Evolutionary conservation across 768 basidiomycete genomes (phyloP).

Genomic region (Boletus barrowsii): DNA sequence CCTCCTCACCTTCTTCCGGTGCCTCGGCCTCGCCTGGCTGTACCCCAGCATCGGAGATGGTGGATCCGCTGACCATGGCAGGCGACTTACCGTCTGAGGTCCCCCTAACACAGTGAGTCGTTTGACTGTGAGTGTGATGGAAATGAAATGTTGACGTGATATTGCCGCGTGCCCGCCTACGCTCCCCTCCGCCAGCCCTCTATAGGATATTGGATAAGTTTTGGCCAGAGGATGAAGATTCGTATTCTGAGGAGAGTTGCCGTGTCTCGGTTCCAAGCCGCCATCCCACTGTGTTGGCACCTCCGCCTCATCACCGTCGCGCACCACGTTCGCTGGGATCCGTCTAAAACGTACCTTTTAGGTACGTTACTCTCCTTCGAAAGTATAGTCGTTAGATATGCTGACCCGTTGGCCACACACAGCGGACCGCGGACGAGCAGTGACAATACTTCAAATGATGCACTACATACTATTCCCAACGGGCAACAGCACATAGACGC

Average conservation of each 20-base stretch:
- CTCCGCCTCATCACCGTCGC: conserved; percentile 31
- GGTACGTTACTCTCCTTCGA: conserved; percentile 10
- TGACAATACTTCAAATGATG: too few species aligned
- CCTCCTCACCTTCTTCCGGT: too few species aligned
- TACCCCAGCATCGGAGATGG: conserved; percentile 18
- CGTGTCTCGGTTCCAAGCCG: not conserved
- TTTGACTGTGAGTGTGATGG: not conserved
- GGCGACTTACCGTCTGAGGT: too few species aligned
- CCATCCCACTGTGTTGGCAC: conserved; percentile 23
- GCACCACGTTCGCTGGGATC: conserved; percentile 17
- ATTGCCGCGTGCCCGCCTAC: too few species aligned
- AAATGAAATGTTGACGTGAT: too few species aligned
- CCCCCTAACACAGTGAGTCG: conserved; percentile 14
- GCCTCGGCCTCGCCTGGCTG: too few species aligned
- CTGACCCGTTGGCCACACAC: not conserved
- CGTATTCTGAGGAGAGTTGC: conserved; percentile 19
- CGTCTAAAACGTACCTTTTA: conserved; percentile 5
- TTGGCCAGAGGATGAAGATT: conserved; percentile 31
- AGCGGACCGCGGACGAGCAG: too few species aligned
- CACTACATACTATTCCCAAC: not conserved
- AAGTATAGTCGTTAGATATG: not conserved
- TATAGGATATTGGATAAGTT: conserved; percentile 30
- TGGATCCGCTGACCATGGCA: conserved; percentile 19
- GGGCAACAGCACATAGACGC: not conserved
- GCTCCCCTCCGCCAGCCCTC: conserved; percentile 16